Percentiles rank a stretch among this genome's conserved stretches.
Evolutionary conservation across 768 basidiomycete species (phyloP).

Genomic region (Infundibulicybe gibba): DNA sequence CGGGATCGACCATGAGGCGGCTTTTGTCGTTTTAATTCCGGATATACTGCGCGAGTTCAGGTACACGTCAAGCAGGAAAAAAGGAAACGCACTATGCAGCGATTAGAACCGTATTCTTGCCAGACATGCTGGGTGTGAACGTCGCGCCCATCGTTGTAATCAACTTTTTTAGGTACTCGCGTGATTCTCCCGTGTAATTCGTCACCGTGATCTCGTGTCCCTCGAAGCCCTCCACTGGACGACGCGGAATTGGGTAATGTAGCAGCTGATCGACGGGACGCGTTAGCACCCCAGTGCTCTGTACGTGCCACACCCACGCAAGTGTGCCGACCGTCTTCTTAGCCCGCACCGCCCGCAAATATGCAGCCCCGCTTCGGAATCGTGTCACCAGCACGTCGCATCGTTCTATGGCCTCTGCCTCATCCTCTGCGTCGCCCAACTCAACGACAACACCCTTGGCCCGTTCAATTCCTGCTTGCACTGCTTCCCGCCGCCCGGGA

Average conservation of each 20-base stretch:
- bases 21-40: slow-evolving; percentile 67
- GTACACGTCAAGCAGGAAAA: not conserved
- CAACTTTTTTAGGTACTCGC: slow-evolving; percentile 86
- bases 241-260: slow-evolving; percentile 78
- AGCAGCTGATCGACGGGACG: slow-evolving; percentile 72
- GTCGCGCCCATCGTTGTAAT: slow-evolving; percentile 72
- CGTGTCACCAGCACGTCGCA: slow-evolving; percentile 77
- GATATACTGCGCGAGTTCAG: slow-evolving; percentile 23
- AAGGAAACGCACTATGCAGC: slow-evolving; percentile 68
- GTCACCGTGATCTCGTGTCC: slow-evolving; percentile 75
- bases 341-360: slow-evolving; percentile 58
- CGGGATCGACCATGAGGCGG: slow-evolving; percentile 77
- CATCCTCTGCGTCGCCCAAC: slow-evolving; percentile 23
- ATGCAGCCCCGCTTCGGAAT: slow-evolving; percentile 66
- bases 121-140: slow-evolving; percentile 82
- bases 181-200: slow-evolving; percentile 82
- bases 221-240: slow-evolving; percentile 54
- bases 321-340: slow-evolving; percentile 72
- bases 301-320: slow-evolving; percentile 80
- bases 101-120: slow-evolving; percentile 74
- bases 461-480: slow-evolving; percentile 56
- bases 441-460: slow-evolving; percentile 54
- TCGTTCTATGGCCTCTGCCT: slow-evolving; percentile 36
- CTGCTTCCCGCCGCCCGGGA: slow-evolving; percentile 42
- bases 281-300: slow-evolving; percentile 55